phyloP scores from a whole-genome alignment of 345 rosid genomes.

The Gossypium turneri region DNA sequence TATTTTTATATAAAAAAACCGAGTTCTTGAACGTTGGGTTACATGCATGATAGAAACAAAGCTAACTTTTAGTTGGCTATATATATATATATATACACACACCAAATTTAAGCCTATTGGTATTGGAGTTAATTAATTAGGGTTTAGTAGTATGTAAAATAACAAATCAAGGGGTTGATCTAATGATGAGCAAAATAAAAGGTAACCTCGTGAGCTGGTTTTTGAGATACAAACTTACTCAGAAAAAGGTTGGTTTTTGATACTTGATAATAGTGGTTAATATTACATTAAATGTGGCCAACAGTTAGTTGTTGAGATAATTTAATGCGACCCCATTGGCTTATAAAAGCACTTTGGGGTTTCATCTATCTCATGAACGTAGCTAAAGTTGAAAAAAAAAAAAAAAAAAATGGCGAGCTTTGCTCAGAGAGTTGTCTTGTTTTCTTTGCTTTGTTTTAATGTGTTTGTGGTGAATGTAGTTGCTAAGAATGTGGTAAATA shows the following conservation, averaged over 20 bases:
- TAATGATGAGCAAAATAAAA: neutral
- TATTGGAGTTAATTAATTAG: too few species aligned
- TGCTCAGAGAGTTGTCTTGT: conserved; percentile 24
- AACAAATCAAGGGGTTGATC: neutral
- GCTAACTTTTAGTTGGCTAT: too few species aligned
- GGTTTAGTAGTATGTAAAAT: too few species aligned
- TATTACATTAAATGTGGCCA: conserved; percentile 20
- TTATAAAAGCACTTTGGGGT: conserved; percentile 17
- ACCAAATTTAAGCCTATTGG: too few species aligned
- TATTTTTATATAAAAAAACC: too few species aligned
- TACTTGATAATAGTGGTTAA: neutral
- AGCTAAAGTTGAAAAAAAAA: neutral
- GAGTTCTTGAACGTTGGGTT: too few species aligned
- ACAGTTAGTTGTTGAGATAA: conserved; percentile 42
- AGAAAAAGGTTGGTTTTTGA: neutral
- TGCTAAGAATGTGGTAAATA: conserved; percentile 34
- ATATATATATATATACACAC: too few species aligned
- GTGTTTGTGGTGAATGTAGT: conserved; percentile 37
- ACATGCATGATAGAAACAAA: too few species aligned
- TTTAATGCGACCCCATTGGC: conserved; percentile 31
- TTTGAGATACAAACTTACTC: neutral
- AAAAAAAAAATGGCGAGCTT: conserved; percentile 29
- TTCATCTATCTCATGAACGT: neutral
- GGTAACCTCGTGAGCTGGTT: neutral
- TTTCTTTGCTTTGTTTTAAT: conserved; percentile 45